Conservation (phyloP, 495 filamentous ascomycete species). For the Neurospora sp. region DNA sequence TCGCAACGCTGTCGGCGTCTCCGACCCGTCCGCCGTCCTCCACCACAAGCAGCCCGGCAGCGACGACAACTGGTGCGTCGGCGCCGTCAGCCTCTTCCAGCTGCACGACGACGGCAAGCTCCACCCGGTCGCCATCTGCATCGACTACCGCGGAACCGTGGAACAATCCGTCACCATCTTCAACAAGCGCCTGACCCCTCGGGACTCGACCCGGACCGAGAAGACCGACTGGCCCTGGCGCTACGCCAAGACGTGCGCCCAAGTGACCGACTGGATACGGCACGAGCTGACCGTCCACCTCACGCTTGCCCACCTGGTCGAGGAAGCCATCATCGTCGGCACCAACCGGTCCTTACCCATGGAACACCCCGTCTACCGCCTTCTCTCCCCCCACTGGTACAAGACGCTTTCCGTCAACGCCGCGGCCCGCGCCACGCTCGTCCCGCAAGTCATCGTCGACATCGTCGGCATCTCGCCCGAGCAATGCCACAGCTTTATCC, state of each 20-base stretch:
- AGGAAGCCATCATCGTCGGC: slow-evolving; percentile 38
- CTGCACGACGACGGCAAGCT: slow-evolving; percentile 33
- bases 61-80: slow-evolving; percentile 25
- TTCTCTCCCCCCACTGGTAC: slow-evolving; percentile 39
- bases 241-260: slow-evolving; percentile 42
- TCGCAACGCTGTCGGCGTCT: slow-evolving; percentile 24
- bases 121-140: slow-evolving; percentile 37
- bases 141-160: slow-evolving; percentile 32
- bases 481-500: slow-evolving; percentile 21
- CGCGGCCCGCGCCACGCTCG: slow-evolving; percentile 33
- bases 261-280: slow-evolving; percentile 38
- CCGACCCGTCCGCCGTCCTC: slow-evolving; percentile 10
- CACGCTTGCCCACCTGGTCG: slow-evolving; percentile 35
- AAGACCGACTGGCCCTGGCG: slow-evolving; percentile 41
- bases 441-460: slow-evolving; percentile 32
- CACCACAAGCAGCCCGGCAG: slow-evolving; percentile 10
- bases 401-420: slow-evolving; percentile 41
- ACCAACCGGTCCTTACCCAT: slow-evolving; percentile 29
- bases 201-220: slow-evolving; percentile 21
- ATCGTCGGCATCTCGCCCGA: slow-evolving; percentile 26
- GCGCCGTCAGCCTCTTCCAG: slow-evolving; percentile 36
- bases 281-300: slow-evolving; percentile 40
- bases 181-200: slow-evolving; percentile 28
- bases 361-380: slow-evolving; percentile 29
- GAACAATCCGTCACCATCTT: slow-evolving; percentile 37